These are phyloP conservation scores for Auriscalpium orientale DNA, from an alignment of 768 basidiomycete genomes.

Conservation along the genomic window DNA sequence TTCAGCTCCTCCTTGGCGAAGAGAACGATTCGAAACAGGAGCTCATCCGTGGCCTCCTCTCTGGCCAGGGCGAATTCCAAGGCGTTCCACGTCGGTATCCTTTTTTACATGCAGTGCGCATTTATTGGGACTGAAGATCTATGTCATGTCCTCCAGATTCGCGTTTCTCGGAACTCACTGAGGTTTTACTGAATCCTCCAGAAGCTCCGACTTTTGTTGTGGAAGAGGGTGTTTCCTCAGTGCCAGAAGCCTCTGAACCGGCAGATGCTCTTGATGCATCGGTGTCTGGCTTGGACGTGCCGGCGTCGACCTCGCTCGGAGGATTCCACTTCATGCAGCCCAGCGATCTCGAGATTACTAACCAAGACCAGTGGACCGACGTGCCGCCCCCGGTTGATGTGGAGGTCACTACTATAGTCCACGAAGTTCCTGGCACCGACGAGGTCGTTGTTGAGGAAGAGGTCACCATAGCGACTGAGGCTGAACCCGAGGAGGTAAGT, in stretches of 20 bases:
- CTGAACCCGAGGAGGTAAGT: neutral
- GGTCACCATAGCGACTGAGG: neutral
- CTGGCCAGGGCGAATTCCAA: slow-evolving; percentile 50
- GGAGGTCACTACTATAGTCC: neutral
- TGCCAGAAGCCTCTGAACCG: neutral
- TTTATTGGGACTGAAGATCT: neutral
- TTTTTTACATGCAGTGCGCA: slow-evolving; percentile 3
- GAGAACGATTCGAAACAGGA: slow-evolving; percentile 43
- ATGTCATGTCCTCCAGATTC: slow-evolving; percentile 35
- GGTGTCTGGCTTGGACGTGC: slow-evolving; percentile 31
- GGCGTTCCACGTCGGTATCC: slow-evolving; percentile 53
- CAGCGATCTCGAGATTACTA: slow-evolving; percentile 57
- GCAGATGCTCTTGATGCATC: slow-evolving; percentile 4
- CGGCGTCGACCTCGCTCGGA: slow-evolving; percentile 26
- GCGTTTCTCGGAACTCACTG: slow-evolving; percentile 50
- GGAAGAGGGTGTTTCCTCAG: neutral
- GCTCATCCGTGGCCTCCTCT: slow-evolving; percentile 48
- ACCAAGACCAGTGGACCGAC: neutral
- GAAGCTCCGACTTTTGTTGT: slow-evolving; percentile 7
- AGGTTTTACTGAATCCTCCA: slow-evolving; percentile 44
- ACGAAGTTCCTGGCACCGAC: neutral
- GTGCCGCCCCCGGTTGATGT: neutral
- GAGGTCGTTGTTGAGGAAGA: neutral
- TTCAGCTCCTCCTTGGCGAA: slow-evolving; percentile 48
- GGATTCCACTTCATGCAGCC: slow-evolving; percentile 76